Evolutionary conservation across 1,139 yeast genomes (phyloP).

Genomic region (Debaryomycetaceae sp.): DNA sequence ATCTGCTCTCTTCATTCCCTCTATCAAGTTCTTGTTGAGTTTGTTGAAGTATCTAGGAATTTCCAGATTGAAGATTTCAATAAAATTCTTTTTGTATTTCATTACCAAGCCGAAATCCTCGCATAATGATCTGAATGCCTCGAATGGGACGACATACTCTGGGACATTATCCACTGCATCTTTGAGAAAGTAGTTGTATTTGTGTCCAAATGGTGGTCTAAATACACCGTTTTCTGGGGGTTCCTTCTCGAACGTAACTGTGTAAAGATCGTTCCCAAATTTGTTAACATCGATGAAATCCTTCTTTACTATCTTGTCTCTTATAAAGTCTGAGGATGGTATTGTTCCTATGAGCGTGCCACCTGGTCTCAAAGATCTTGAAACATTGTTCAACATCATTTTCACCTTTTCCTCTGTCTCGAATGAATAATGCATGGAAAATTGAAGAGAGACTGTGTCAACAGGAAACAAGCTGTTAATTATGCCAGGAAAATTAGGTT

Average conservation of each 20-base stretch:
- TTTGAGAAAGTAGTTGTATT: slow-evolving; percentile 73
- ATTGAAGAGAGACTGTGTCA: slow-evolving; percentile 85
- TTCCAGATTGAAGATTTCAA: slow-evolving; percentile 78
- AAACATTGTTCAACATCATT: slow-evolving; percentile 67
- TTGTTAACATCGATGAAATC: slow-evolving; percentile 40
- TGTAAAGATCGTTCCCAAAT: slow-evolving; percentile 85
- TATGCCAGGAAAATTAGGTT: slow-evolving; percentile 50
- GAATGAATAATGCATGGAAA: slow-evolving; percentile 92
- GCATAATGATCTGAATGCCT: slow-evolving; percentile 74
- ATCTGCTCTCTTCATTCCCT: slow-evolving; percentile 68
- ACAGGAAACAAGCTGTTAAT: slow-evolving; percentile 73
- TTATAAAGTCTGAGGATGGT: slow-evolving; percentile 85
- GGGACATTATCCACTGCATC: slow-evolving; percentile 98
- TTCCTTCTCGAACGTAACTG: slow-evolving; percentile 70
- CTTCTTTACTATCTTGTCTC: slow-evolving; percentile 53
- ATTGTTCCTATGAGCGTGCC: slow-evolving; percentile 91
- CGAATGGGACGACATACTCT: slow-evolving; percentile 96
- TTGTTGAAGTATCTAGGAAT: slow-evolving; percentile 61
- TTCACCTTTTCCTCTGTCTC: slow-evolving; percentile 80
- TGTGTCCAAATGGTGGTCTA: slow-evolving; percentile 76
- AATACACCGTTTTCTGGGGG: slow-evolving; percentile 75
- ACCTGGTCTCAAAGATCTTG: slow-evolving; percentile 72
- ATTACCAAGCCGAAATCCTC: slow-evolving; percentile 78
- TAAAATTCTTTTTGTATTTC: slow-evolving; percentile 71
- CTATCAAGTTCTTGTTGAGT: slow-evolving; percentile 61